Base-by-base conservation (phyloP, 306 rosid genomes). In the Quercus variabilis region DNA sequence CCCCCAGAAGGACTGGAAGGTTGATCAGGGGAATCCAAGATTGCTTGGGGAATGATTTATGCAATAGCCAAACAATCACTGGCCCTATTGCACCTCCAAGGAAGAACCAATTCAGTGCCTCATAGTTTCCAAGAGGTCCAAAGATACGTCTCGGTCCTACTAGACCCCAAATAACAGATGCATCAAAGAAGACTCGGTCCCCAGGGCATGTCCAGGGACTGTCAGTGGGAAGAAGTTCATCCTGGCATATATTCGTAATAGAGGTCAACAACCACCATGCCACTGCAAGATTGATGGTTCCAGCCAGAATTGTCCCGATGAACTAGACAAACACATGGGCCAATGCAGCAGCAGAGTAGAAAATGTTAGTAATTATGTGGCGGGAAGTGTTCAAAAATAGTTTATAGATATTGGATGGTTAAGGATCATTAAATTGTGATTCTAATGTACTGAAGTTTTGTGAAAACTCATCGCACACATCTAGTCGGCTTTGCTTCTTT, bases 121-220 rank as follows among this genome's bases (percentile, higher is more conserved):
- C 43, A 77, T 93, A 93, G 86, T 88, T 87, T 87, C 97, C 98
- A 20, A 65, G 68, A 6, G 84, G 51, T 19, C 98, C 98, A 76
- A 91, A 93, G 54, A 93, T 93, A 6, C 84, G 63, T 73, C 10
- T 83, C 5, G 98, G 98, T 72, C 98, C 98, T 3, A 88, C 94
- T 71, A 93, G 65, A 15, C 97, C 98, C 98, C 98, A 93, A 43
- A 93, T 93, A 30, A 91, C 94, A 19, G 97, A 93, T 6, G 96
- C 96, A 67, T 93, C 96, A 33, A 93, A 93, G 87, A 93, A 93
- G 38, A 93, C 97, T 1, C 90, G 86, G 78, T 89, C 94, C 2
- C 77, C 54, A 0, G 98, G 98, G 63, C 98, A 93, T 59, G 98
- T 93, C 97, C 97, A 93, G 0, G 94, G 98, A 71, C 98, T 93